phyloP scores from a whole-genome alignment of 805 yeast genomes.

The Ogataea dorogensis region DNA sequence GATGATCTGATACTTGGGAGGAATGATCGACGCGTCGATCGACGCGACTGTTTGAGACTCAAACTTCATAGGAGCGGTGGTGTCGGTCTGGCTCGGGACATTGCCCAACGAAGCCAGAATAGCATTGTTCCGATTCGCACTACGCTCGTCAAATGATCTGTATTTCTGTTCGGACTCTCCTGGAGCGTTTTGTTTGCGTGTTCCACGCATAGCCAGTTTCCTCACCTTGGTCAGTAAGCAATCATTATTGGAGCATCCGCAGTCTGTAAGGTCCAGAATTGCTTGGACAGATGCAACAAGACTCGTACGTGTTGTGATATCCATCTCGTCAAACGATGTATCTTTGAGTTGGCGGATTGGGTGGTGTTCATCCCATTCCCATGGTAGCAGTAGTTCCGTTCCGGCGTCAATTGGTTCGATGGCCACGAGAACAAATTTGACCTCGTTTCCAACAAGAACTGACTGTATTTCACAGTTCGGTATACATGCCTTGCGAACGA shows the following conservation, averaged over 20 bases:
- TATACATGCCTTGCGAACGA: conserved; percentile 69
- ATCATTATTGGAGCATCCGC: conserved; percentile 58
- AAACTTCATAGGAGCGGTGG: conserved; percentile 2
- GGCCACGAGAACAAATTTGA: conserved; percentile 58
- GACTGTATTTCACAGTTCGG: conserved; percentile 72
- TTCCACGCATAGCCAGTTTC: conserved; percentile 59
- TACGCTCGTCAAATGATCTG: conserved; percentile 34
- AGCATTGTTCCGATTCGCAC: conserved; percentile 24
- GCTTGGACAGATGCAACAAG: conserved; percentile 63
- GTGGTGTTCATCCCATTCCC: conserved; percentile 87
- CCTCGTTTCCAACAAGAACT: conserved; percentile 37
- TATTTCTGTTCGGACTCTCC: conserved; percentile 31
- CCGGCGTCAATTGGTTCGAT: conserved; percentile 54
- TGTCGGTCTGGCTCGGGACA: conserved; percentile 9
- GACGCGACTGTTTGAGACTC: conserved; percentile 11
- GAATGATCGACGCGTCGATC: conserved; percentile 17
- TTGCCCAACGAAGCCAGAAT: conserved; percentile 13
- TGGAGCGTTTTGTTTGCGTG: conserved; percentile 45
- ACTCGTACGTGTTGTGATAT: conserved; percentile 51
- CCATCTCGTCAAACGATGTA: conserved; percentile 53
- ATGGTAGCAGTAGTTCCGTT: conserved; percentile 72
- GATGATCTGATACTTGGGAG: conserved; percentile 26
- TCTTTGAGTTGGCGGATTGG: conserved; percentile 61
- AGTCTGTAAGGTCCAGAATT: conserved; percentile 49
- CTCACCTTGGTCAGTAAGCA: conserved; percentile 62